These are phyloP conservation scores for Fusarium tricinctum DNA, from an alignment of 2,329 filamentous ascomycete genomes.

Conservation along the genomic window DNA sequence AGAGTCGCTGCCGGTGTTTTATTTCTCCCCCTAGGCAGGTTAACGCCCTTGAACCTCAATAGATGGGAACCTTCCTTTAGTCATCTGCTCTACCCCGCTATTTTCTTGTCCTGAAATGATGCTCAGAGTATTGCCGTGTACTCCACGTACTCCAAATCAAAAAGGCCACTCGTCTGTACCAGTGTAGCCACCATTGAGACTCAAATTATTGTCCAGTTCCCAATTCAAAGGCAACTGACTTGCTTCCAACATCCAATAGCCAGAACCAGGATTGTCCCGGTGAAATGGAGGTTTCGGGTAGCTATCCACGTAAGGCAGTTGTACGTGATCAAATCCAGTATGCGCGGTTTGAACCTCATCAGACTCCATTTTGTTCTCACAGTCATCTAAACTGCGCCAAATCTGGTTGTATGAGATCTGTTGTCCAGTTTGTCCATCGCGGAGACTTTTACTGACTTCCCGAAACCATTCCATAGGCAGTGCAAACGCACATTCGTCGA, in stretches of 20 bases:
- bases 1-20: too few relatives aligned
- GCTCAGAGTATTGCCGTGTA: too few relatives aligned
- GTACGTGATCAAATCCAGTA: background rate
- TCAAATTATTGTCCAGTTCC: background rate
- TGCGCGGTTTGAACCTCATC: too few relatives aligned
- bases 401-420: conserved; percentile 4
- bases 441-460: background rate
- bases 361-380: background rate
- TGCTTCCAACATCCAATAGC: conserved; percentile 21
- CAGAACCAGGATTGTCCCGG: background rate
- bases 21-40: too few relatives aligned
- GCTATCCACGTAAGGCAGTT: conserved; percentile 11
- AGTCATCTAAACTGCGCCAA: conserved; percentile 3
- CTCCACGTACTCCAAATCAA: background rate
- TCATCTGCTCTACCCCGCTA: background rate
- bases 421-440: fast-evolving
- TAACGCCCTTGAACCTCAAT: background rate
- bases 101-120: background rate
- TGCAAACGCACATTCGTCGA: conserved; percentile 8
- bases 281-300: conserved; percentile 14
- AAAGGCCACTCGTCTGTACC: background rate
- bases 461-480: background rate
- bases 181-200: background rate
- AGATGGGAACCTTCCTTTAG: background rate
- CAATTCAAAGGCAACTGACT: background rate